These are phyloP conservation scores for Lactarius evosmus DNA, from an alignment of 768 basidiomycete genomes.

Conservation along the genomic window DNA sequence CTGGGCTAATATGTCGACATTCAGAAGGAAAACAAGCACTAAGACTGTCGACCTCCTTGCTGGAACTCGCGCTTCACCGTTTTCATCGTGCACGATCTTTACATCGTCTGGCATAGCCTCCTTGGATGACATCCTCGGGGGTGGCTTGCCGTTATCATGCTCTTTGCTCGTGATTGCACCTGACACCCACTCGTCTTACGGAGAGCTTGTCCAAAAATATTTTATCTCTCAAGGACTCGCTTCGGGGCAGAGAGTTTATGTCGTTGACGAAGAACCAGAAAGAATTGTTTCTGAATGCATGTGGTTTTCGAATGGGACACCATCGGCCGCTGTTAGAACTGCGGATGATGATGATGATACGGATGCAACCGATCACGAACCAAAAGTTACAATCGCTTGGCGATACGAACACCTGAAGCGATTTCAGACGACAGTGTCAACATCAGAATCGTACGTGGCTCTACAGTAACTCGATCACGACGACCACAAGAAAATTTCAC, in stretches of 20 bases:
- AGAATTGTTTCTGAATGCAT: conserved; percentile 70
- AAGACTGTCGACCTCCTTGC: conserved; percentile 43
- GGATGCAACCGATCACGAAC: conserved; percentile 40
- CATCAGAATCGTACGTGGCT: conserved; percentile 46
- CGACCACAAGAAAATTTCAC: conserved; percentile 17
- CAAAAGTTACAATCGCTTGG: conserved; percentile 94
- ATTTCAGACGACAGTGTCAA: conserved; percentile 79
- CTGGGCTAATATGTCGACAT: conserved; percentile 61
- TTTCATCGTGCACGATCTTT: conserved; percentile 52
- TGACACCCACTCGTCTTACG: conserved; percentile 83
- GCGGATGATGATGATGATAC: conserved; percentile 41
- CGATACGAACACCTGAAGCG: conserved; percentile 91
- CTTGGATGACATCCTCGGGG: conserved; percentile 92
- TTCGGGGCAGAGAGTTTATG: conserved; percentile 60
- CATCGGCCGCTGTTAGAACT: conserved; percentile 33
- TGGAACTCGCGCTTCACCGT: conserved; percentile 59
- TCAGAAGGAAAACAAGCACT: conserved; percentile 60
- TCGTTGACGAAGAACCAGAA: conserved; percentile 58
- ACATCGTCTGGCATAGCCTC: conserved; percentile 89
- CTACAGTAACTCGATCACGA: conserved; percentile 5
- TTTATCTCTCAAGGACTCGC: conserved; percentile 86
- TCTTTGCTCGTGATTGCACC: conserved; percentile 73
- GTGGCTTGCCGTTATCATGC: conserved; percentile 82
- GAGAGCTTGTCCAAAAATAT: conserved; percentile 81
- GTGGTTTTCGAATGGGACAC: conserved; percentile 56